Conservation (phyloP, 495 filamentous ascomycete genomes). For the Wilcoxina mikolae region DNA sequence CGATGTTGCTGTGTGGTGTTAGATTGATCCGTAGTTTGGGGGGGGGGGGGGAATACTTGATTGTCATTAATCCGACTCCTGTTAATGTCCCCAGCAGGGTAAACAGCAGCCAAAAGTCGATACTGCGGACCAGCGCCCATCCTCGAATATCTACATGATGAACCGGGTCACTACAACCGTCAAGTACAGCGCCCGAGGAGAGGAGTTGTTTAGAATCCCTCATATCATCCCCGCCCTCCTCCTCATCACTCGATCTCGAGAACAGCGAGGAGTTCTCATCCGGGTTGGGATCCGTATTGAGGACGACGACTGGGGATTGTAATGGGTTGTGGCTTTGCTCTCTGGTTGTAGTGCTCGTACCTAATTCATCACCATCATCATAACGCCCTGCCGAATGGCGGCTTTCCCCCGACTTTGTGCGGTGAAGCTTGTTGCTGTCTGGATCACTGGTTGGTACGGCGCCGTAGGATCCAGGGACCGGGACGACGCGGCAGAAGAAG, state of each 20-base stretch:
- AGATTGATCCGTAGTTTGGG: not conserved
- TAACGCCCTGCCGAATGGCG: slow-evolving; percentile 32
- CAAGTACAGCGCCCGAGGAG: slow-evolving; percentile 39
- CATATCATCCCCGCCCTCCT: slow-evolving; percentile 34
- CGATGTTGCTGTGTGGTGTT: slow-evolving; percentile 60
- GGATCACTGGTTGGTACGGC: slow-evolving; percentile 39
- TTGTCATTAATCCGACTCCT: slow-evolving; percentile 94
- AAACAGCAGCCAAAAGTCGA: slow-evolving; percentile 87
- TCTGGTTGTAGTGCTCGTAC: slow-evolving; percentile 41
- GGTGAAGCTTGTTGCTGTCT: slow-evolving; percentile 46
- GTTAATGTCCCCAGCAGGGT: slow-evolving; percentile 72
- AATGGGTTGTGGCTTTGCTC: not conserved
- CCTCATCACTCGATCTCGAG: slow-evolving; percentile 41
- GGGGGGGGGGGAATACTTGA: slow-evolving; percentile 55
- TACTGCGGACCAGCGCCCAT: slow-evolving; percentile 51
- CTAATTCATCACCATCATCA: slow-evolving; percentile 43
- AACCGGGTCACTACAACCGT: slow-evolving; percentile 43
- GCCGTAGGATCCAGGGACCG: slow-evolving; percentile 47
- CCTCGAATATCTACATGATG: slow-evolving; percentile 78
- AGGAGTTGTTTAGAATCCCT: slow-evolving; percentile 21
- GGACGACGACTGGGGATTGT: slow-evolving; percentile 1
- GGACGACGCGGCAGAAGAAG: slow-evolving; percentile 67
- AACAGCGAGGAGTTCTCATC: slow-evolving; percentile 81
- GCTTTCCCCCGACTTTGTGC: slow-evolving; percentile 43
- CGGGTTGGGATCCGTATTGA: slow-evolving; percentile 15